Percentiles rank a stretch among this genome's conserved stretches.
Conservation (phyloP, 2,329 filamentous ascomycete genomes). For the Aspergillus sergii region DNA sequence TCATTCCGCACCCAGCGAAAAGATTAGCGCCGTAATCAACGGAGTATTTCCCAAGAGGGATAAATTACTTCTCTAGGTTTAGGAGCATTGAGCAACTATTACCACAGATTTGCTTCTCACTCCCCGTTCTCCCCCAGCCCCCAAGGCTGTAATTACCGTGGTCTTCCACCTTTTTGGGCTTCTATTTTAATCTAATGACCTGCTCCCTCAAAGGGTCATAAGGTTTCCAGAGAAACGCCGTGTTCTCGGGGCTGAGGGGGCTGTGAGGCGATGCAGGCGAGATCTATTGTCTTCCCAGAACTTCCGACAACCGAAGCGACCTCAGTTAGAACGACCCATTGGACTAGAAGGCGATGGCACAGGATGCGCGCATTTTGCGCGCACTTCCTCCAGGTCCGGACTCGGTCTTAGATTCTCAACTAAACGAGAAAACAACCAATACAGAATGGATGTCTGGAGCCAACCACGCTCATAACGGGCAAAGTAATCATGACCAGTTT, state of each 20-base stretch:
- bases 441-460: slow-evolving; percentile 17
- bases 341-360: slow-evolving; percentile 33
- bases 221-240: slow-evolving; percentile 9
- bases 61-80: slow-evolving; percentile 7
- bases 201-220: background rate
- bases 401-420: slow-evolving; percentile 24
- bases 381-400: slow-evolving; percentile 23
- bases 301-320: slow-evolving; percentile 26
- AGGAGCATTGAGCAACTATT: background rate
- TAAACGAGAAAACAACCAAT: slow-evolving; percentile 24
- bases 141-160: background rate
- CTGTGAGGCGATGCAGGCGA: slow-evolving; percentile 30
- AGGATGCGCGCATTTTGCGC: slow-evolving; percentile 31
- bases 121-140: background rate
- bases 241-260: slow-evolving; percentile 12
- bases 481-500: slow-evolving; percentile 25
- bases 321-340: slow-evolving; percentile 20
- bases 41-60: background rate
- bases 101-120: background rate
- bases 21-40: background rate
- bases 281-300: slow-evolving; percentile 21
- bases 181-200: background rate
- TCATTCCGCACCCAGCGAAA: slow-evolving; percentile 24
- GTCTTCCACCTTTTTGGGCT: background rate
- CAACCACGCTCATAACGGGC: slow-evolving; percentile 13